Evolutionary conservation across 2,329 filamentous ascomycete species (phyloP).

Genomic region (Colletotrichum kahawae): DNA sequence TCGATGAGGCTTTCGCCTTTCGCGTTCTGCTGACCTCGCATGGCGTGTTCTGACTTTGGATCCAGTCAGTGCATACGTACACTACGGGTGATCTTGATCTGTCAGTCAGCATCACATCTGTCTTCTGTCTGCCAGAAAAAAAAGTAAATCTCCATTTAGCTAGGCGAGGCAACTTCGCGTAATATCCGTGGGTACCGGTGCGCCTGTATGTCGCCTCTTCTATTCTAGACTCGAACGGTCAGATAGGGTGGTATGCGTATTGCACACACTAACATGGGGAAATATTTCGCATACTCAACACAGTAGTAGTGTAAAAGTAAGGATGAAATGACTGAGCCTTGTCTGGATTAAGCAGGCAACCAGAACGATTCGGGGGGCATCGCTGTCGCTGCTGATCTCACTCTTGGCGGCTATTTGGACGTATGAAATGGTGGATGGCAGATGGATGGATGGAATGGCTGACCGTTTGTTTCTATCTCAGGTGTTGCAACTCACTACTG

Average conservation of each 20-base stretch:
- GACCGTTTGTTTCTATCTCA: background rate
- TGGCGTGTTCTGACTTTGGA: background rate
- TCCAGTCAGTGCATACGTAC: conserved; percentile 14
- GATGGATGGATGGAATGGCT: background rate
- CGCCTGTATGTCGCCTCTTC: background rate
- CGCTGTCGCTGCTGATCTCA: background rate
- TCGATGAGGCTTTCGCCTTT: background rate
- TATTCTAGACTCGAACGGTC: background rate
- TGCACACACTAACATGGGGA: background rate
- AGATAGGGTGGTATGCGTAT: background rate
- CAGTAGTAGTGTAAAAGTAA: background rate
- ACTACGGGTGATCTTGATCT: background rate
- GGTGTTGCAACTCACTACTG: background rate
- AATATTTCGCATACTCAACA: background rate
- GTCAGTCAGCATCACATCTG: background rate
- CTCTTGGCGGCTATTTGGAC: background rate
- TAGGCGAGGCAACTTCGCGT: background rate
- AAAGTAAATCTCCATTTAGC: background rate
- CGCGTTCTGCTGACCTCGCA: background rate
- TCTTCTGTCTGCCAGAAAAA: background rate
- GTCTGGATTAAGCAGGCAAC: background rate
- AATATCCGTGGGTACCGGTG: background rate
- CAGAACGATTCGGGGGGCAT: background rate
- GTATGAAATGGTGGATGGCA: background rate
- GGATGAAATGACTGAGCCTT: background rate